These are phyloP conservation scores for Combretum micranthum DNA, from an alignment of 345 rosid species.

Conservation along the genomic window DNA sequence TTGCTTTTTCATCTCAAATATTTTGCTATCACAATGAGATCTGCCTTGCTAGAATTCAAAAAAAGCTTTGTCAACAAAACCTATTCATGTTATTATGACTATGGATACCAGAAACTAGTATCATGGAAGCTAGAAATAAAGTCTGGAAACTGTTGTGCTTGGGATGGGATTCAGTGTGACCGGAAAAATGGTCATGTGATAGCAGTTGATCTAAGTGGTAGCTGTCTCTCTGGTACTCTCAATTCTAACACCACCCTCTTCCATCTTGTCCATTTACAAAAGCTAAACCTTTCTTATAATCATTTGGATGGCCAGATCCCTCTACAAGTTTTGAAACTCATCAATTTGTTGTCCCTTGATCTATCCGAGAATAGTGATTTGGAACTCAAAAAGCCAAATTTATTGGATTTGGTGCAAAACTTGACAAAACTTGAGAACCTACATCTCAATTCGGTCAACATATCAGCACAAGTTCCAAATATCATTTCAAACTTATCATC, in stretches of 20 bases:
- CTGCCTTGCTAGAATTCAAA: too few species aligned
- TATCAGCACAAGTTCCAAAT: neutral
- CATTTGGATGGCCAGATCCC: conserved; percentile 17
- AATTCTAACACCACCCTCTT: conserved; percentile 15
- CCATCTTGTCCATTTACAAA: conserved; percentile 11
- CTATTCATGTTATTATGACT: too few species aligned
- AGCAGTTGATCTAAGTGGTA: conserved; percentile 12
- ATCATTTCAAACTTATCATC: conserved; percentile 7
- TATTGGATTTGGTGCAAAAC: neutral
- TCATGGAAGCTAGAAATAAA: conserved; percentile 1
- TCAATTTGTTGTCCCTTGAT: conserved; percentile 18
- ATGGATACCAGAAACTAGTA: neutral
- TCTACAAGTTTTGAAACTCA: conserved; percentile 5
- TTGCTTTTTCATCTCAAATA: too few species aligned
- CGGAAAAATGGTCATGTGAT: conserved; percentile 11
- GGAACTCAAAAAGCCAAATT: conserved; percentile 1
- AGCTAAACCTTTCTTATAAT: conserved; percentile 14
- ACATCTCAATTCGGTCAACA: neutral
- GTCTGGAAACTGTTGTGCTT: neutral
- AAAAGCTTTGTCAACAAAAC: too few species aligned
- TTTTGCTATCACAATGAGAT: too few species aligned
- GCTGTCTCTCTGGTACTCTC: conserved; percentile 13
- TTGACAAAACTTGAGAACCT: conserved; percentile 14
- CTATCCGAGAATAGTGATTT: conserved; percentile 8
- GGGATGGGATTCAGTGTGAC: conserved; percentile 13